Conservation (phyloP, 495 filamentous ascomycete genomes). For the Penicillium mononematosum region DNA sequence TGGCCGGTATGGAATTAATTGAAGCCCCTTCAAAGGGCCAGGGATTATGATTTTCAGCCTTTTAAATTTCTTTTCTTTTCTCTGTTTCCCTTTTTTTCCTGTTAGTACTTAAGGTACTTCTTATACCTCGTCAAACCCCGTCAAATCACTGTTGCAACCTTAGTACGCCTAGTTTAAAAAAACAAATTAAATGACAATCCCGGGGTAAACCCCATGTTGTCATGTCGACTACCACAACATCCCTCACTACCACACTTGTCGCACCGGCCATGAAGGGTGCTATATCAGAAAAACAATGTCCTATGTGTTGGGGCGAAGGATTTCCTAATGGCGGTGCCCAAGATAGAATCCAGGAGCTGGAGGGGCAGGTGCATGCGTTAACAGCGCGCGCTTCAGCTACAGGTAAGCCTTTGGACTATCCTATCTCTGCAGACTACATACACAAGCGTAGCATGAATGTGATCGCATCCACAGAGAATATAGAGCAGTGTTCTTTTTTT, state of each 20-base stretch:
- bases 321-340: conserved; percentile 51
- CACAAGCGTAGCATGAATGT: background rate
- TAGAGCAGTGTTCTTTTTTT: background rate
- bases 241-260: conserved; percentile 38
- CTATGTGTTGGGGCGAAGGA: conserved; percentile 48
- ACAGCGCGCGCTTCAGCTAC: conserved; percentile 76
- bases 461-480: background rate
- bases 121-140: background rate
- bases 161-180: background rate
- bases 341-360: conserved; percentile 72
- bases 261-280: conserved; percentile 36
- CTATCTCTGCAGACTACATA: conserved; percentile 3
- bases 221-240: conserved; percentile 33
- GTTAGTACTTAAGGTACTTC: background rate
- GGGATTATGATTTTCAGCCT: background rate
- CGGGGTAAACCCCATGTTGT: conserved; percentile 27
- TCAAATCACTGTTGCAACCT: background rate
- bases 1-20: conserved; percentile 15
- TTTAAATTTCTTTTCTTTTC: background rate
- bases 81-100: too few relatives aligned
- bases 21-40: conserved; percentile 7
- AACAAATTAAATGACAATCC: conserved; percentile 10
- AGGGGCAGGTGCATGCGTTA: conserved; percentile 71
- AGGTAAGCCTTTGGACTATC: conserved; percentile 49
- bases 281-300: conserved; percentile 39